Base-by-base conservation (phyloP, 2,329 filamentous ascomycete species). In the Nemania diffusa region DNA sequence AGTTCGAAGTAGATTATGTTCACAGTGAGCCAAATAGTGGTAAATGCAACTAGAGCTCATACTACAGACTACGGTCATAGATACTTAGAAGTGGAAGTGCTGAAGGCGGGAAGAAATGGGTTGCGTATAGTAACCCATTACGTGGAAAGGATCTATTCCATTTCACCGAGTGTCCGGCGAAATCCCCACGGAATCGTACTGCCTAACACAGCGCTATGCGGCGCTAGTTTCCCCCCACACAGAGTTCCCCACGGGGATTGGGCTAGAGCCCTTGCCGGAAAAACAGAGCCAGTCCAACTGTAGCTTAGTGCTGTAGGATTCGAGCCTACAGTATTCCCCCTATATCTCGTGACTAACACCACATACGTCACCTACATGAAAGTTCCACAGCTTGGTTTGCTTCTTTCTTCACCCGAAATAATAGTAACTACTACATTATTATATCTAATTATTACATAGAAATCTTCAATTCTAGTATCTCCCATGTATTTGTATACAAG, bases 231-330 rank as follows among this genome's bases (percentile, higher is more conserved):
- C n/a, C n/a, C n/a, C n/a, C n/a, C n/a, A n/a, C n/a, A n/a, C n/a
- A n/a, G n/a, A 8, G 26, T 27, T 37, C 57, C 57, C 59, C 51
- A 62, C 42, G 59, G 59, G 59, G 59, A 60, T 29, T 60, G 32
- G 57, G 48, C 22, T 29, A 22, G 22, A 46, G 24, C 11, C 29
- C 29, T 32, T 32, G 9, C 29, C 29, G 9, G 9, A 32, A 32
- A 32, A 32, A 32, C 13, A 40, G 37, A 40, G 37, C 37, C 37
- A 40, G 15, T 15, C 37, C 37, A 40, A 40, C 37, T 40, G 15
- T 40, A 40, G 37, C 37, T 40, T 40, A 40, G 37, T 40, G 37
- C 15, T 15, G 15, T 11, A 40, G 37, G 37, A 40, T 40, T 40
- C 37, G 6, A 40, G 11, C 9, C 37, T 40, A 40, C 29, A n/a